Conservation (phyloP, 371 early-diverging fungal genomes). For the Mortierella sp. region DNA sequence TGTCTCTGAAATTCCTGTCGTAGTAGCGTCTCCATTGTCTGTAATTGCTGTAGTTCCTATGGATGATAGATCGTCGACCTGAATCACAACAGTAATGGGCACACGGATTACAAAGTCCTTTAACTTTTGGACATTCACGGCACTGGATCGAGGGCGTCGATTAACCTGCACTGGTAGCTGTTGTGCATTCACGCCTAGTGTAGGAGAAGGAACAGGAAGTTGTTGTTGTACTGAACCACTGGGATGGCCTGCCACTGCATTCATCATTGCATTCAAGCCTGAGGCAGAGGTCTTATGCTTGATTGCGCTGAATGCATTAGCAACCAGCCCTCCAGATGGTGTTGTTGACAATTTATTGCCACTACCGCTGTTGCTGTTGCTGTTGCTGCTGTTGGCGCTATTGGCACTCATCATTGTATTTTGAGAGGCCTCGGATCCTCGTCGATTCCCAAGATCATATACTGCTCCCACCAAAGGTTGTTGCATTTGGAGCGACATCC, state of each 20-base stretch:
- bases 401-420: constrained; percentile 11
- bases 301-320: constrained; percentile 20
- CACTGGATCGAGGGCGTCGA: background rate
- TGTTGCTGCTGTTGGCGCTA: background rate
- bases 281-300: constrained; percentile 35
- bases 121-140: constrained; percentile 28
- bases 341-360: too few species aligned
- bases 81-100: constrained; percentile 46
- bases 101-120: constrained; percentile 55
- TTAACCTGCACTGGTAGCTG: background rate
- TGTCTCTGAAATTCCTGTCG: constrained; percentile 1
- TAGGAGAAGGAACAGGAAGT: background rate
- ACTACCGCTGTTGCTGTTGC: too few species aligned
- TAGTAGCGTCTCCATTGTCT: background rate
- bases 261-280: constrained; percentile 9
- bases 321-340: constrained; percentile 14
- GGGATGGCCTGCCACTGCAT: constrained; percentile 4
- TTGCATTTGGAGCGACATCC: background rate
- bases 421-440: constrained; percentile 30
- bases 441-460: constrained; percentile 11
- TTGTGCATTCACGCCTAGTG: background rate
- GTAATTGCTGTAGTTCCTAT: constrained; percentile 6
- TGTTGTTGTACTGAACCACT: background rate
- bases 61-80: constrained; percentile 23
- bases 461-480: constrained; percentile 14